Percentiles rank a stretch among this genome's conserved stretches.
These are phyloP conservation scores for Teratosphaeria zuluensis DNA, from an alignment of 2,329 filamentous ascomycete genomes.

Conservation along the genomic window DNA sequence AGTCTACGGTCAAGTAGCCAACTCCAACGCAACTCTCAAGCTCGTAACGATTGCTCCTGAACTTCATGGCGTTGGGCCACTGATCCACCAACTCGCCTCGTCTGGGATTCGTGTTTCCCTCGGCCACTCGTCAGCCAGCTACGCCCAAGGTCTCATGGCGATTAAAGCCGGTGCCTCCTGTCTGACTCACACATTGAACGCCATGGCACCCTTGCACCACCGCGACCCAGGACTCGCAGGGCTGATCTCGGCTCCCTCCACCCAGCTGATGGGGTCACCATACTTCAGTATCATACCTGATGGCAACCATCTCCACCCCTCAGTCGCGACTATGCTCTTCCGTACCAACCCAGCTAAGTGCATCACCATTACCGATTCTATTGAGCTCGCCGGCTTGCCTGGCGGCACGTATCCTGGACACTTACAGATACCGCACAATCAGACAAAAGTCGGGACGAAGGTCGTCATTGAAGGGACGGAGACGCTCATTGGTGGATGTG, in stretches of 20 bases:
- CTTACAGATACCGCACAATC: slow-evolving; percentile 41
- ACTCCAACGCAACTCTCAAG: slow-evolving; percentile 32
- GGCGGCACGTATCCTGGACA: slow-evolving; percentile 43
- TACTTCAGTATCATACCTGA: slow-evolving; percentile 47
- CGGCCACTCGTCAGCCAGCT: slow-evolving; percentile 43
- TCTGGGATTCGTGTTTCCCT: slow-evolving; percentile 38
- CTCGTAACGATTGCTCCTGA: slow-evolving; percentile 47
- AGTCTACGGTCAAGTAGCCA: slow-evolving; percentile 38
- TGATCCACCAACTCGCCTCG: slow-evolving; percentile 35
- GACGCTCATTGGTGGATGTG: slow-evolving; percentile 46
- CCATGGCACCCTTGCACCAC: slow-evolving; percentile 25
- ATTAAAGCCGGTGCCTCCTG: too few relatives aligned
- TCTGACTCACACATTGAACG: too few relatives aligned
- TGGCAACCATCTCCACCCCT: slow-evolving; percentile 45
- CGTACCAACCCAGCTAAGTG: slow-evolving; percentile 36
- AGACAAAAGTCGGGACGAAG: slow-evolving; percentile 39
- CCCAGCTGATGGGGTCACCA: slow-evolving; percentile 22
- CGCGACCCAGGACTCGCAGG: slow-evolving; percentile 42
- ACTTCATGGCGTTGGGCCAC: slow-evolving; percentile 30
- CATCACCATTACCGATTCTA: slow-evolving; percentile 45
- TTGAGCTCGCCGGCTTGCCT: slow-evolving; percentile 44
- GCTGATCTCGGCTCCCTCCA: slow-evolving; percentile 21
- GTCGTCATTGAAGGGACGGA: slow-evolving; percentile 45
- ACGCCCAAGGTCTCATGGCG: slow-evolving; percentile 31
- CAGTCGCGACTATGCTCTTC: slow-evolving; percentile 40